Base-by-base conservation (phyloP, 2,329 filamentous ascomycete genomes). In the Colletotrichum sp. region DNA sequence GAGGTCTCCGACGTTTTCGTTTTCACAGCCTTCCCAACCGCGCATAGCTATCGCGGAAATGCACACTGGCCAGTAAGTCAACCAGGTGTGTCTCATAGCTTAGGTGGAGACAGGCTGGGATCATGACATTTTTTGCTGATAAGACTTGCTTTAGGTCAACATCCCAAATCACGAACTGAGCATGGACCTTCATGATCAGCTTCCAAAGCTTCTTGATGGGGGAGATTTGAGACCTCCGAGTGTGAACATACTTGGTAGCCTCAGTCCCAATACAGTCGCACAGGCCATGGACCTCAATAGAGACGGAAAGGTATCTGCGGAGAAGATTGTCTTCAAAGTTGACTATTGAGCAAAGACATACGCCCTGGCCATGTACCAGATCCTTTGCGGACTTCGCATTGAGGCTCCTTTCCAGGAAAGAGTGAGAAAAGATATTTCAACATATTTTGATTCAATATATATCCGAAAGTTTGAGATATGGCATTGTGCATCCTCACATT, bases 321-420 rank as follows among this genome's bases (percentile, higher is more conserved):
- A 61, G 59, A 61, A 61, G 59, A 16, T 61, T 12, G 59, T 61
- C 18, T 34, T 59, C 4, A 69, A 18, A 26, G 52, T 52, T 52
- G n/a, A 52, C 10, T 21, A 13, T 4, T 21, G n/a, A 13, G n/a
- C 3, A 52, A 24, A 52, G 10, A 7, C 6, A 52, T 21, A 12
- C 6, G n/a, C 6, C 6, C n/a, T 6, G 3, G 12, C 3, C 0
- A 21, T 10, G 1, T 3, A 21, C 7, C n/a, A 52, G n/a, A 52
- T 21, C 6, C 26, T 26, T 26, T 26, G 3, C n/a, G n/a, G 3
- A 12, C 5, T 2, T 48, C 4, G 3, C 7, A 18, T 18, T 9
- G 7, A 39, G 36, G 7, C 0, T 9, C 16, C 7, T 18, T 39
- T 39, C 7, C 0, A 18, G 36, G 1, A 39, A 18, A 43, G 16